These are phyloP conservation scores for Seiridium unicorne DNA, from an alignment of 2,329 filamentous ascomycete genomes.

Conservation along the genomic window DNA sequence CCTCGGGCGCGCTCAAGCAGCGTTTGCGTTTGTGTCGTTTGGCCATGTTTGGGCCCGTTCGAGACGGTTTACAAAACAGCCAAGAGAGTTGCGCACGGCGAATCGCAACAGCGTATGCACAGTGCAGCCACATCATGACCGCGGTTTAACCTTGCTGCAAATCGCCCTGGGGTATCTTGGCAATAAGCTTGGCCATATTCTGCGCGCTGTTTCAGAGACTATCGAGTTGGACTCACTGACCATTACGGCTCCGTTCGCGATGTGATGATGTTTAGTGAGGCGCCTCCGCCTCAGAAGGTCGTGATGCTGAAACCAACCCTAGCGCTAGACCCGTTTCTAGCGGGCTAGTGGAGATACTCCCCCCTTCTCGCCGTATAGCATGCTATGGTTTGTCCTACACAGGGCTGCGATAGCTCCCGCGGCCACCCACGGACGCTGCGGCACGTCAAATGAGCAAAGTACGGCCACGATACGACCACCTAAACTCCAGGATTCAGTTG, in stretches of 20 bases:
- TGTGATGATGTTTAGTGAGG: background rate
- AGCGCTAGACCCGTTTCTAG: background rate
- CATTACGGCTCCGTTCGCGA: constrained; percentile 2
- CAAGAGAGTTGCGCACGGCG: constrained; percentile 1
- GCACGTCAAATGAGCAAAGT: too few species aligned
- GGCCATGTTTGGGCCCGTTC: background rate
- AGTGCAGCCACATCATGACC: background rate
- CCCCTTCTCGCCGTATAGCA: too few species aligned
- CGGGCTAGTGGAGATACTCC: background rate
- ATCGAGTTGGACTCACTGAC: background rate
- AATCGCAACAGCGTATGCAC: constrained; percentile 2
- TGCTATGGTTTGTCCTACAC: too few species aligned
- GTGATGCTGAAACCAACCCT: background rate
- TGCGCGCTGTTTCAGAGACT: background rate
- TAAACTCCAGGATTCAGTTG: too few species aligned
- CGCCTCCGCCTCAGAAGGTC: background rate
- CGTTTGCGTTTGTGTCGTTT: background rate
- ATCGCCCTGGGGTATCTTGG: background rate
- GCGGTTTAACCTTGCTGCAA: background rate
- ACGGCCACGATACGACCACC: too few species aligned
- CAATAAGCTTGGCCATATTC: constrained; percentile 1
- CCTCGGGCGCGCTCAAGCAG: background rate
- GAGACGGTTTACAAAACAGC: constrained; percentile 8
- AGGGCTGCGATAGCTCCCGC: background rate
- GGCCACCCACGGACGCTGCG: background rate